Evolutionary conservation across 1,284 basidiomycete genomes (phyloP).

Genomic region (Trametes sp.): DNA sequence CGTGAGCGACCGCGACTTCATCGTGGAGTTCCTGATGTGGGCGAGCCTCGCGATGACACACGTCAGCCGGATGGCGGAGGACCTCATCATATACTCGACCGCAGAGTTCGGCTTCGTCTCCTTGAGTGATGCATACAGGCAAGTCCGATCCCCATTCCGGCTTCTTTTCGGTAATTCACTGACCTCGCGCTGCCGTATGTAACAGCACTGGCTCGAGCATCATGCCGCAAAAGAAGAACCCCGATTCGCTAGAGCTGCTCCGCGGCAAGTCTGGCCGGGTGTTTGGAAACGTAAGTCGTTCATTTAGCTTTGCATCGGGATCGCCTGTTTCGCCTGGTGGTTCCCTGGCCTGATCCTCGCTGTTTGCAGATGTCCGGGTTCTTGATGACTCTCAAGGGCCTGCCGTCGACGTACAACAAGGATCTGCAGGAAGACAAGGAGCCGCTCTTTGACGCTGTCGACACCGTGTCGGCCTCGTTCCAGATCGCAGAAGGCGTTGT

Average conservation of each 20-base stretch:
- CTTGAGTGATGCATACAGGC: conserved; percentile 97
- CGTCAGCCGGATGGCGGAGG: conserved; percentile 94
- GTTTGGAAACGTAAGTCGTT: conserved; percentile 83
- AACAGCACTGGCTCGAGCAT: conserved; percentile 95
- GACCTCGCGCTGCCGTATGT: conserved; percentile 5
- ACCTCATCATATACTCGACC: conserved; percentile 95
- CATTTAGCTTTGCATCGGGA: neutral
- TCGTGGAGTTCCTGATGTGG: conserved; percentile 98
- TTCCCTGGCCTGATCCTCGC: conserved; percentile 11
- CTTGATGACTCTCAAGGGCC: conserved; percentile 96
- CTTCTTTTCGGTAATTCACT: conserved; percentile 4
- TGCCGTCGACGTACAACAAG: conserved; percentile 99
- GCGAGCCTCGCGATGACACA: conserved; percentile 92
- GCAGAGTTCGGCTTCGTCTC: conserved; percentile 97
- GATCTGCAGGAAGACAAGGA: conserved; percentile 99
- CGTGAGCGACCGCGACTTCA: conserved; percentile 96
- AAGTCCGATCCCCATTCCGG: conserved; percentile 21
- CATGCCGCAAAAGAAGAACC: conserved; percentile 99
- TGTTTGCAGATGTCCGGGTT: conserved; percentile 90
- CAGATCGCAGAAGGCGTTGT: conserved; percentile 96
- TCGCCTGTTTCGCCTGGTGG: neutral
- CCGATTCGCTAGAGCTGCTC: conserved; percentile 94
- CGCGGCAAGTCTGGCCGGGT: conserved; percentile 95
- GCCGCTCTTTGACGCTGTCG: conserved; percentile 93
- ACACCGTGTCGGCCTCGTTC: conserved; percentile 90